A percentile compares a stretch with the other conserved stretches of the same genome.
Evolutionary conservation across 2,329 filamentous ascomycete species (phyloP).

Genomic region (Colletotrichum australisinense): DNA sequence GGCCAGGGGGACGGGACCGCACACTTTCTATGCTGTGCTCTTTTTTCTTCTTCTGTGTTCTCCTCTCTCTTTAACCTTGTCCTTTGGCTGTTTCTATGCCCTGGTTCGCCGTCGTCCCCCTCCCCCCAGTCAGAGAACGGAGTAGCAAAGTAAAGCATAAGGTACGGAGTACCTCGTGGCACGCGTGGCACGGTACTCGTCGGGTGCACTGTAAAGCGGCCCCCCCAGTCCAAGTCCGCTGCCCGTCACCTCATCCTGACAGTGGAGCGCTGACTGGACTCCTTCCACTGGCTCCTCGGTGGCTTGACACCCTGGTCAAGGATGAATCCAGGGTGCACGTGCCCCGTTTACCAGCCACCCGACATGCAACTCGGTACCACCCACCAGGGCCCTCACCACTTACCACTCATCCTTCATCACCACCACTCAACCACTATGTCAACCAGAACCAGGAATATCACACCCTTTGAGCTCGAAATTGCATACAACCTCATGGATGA

Average conservation of each 20-base stretch:
- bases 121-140: neutral
- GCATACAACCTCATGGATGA: conserved; percentile 23
- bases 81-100: neutral
- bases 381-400: neutral
- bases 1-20: neutral
- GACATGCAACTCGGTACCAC: neutral
- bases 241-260: conserved; percentile 33
- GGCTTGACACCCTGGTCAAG: conserved; percentile 22
- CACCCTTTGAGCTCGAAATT: neutral
- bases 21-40: neutral
- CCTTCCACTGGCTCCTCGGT: conserved; percentile 14
- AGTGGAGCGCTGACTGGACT: conserved; percentile 13
- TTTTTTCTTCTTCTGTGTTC: neutral
- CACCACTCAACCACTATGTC: neutral
- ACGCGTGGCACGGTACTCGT: neutral
- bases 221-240: conserved; percentile 27
- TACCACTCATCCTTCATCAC: neutral
- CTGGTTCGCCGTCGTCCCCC: neutral
- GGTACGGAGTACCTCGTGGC: too few species aligned
- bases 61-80: neutral
- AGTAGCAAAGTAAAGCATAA: neutral
- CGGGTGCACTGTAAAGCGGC: neutral
- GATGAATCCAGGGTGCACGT: conserved; percentile 17
- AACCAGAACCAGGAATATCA: neutral
- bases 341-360: conserved; percentile 30